phyloP scores from a whole-genome alignment of 1,284 basidiomycete species.

The Trichosporon sp. region DNA sequence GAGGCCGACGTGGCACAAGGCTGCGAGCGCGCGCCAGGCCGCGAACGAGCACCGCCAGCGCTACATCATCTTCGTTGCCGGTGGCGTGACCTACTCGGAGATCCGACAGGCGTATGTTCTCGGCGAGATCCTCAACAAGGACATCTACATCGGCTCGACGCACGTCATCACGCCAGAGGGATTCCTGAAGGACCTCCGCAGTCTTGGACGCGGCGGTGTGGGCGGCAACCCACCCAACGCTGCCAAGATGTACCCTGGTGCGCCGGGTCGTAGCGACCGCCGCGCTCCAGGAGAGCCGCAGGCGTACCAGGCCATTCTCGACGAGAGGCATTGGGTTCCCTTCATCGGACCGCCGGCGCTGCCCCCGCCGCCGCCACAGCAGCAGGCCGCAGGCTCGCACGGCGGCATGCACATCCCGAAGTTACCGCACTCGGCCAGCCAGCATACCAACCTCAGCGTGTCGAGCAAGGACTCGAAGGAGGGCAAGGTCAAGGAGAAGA shows the following conservation, averaged over 20 bases:
- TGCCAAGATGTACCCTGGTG: conserved; percentile 50
- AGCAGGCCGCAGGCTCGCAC: conserved; percentile 21
- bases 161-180: conserved; percentile 75
- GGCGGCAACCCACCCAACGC: conserved; percentile 63
- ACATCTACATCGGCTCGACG: conserved; percentile 90
- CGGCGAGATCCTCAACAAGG: conserved; percentile 68
- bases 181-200: conserved; percentile 81
- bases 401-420: conserved; percentile 16
- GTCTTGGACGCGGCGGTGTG: conserved; percentile 72
- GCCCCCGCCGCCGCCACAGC: conserved; percentile 34
- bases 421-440: conserved; percentile 13
- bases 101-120: conserved; percentile 81
- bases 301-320: conserved; percentile 56
- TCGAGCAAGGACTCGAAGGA: conserved; percentile 31
- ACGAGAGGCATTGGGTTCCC: conserved; percentile 44
- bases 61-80: conserved; percentile 86
- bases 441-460: background rate
- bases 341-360: conserved; percentile 45
- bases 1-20: conserved; percentile 69
- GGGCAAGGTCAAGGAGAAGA: conserved; percentile 55
- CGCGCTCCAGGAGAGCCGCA: conserved; percentile 62
- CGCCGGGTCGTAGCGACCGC: conserved; percentile 50
- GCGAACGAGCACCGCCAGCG: conserved; percentile 60
- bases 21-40: conserved; percentile 43
- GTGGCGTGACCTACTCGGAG: conserved; percentile 95